Base-by-base conservation (phyloP, 305 asterid species). In the Fraxinus floribunda region DNA sequence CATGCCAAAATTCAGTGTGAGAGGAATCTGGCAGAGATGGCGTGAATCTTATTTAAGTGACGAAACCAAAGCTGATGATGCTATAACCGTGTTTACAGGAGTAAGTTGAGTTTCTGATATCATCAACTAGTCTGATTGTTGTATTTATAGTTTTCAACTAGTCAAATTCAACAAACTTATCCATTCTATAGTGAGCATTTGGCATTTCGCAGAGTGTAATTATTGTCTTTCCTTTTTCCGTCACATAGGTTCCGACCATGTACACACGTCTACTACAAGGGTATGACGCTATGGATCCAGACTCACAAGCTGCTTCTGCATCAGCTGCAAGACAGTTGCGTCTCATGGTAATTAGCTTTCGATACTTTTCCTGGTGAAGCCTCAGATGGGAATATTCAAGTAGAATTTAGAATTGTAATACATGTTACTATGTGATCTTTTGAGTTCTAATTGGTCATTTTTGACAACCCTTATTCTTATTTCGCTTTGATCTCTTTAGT, bases 11-110 rank as follows among this genome's bases (percentile, higher is more conserved):
- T 96, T 94, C 89, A 96, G 98, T 78, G 99, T 94, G 86, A 92
- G 99, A 75, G 99, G 98, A 81, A 89, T 96, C 87, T 96, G 99
- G 99, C 95, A 96, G 89, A 91, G 97, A 90, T 96, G 99, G 99
- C 90, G 95, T 79, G 98, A 96, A 87, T 96, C 99, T 64, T 93
- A 92, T 83, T 95, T 94, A 3, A 46, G 78, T 41, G 93, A 88
- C 57, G 98, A 89, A 83, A 84, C 85, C 57, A 95, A 91, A 90
- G 60, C 86, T 1, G 86, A 85, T 44, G 91, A 92, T 80, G 95
- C 98, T 79, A 80, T 94, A 77, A 91, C 98, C 16, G 99, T 93
- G 79, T 96, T 96, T 78, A 96, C 98, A 6, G 99, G 99, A 81
- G 99, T 94, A 90, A 86, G 95, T 87, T 77, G 20, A 35, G 39